Evolutionary conservation across 345 rosid genomes (phyloP), one percentile per base, ranked within the genome.

Genomic region (Carallia brachiata): DNA sequence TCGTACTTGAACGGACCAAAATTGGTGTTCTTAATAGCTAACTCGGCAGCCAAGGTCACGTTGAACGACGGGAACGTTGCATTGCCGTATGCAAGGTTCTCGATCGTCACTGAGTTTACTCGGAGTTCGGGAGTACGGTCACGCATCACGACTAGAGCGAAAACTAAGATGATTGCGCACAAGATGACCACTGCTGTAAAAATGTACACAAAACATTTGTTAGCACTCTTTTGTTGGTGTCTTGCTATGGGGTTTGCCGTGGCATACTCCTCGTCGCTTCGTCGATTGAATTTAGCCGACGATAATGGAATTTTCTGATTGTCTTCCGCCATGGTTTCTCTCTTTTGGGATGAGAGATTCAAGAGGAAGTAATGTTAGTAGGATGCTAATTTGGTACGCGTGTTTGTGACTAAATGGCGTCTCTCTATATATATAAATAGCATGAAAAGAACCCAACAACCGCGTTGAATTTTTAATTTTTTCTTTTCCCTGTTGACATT

Each of bases 161-260:
- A 70, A 5, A 75, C 69, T 13, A 90, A 66, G 16, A 66, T 53
- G 19, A 72, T 36, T 7, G 83, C 75, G 66, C 79, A 47, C 3
- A 73, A 37, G 52, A 81, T 52, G 23, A 84, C 89, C 39, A 85
- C 12, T 47, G 47, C 31, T 15, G 77, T 68, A 15, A 90, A 80
- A 32, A 70, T 9, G 48, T 84, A 84, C 0, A 86, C 81, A 4
- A 83, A 62, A 56, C 82, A 81, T 65, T 90, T 90, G 28, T 85
- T 82, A n/a, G 77, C 63, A 34, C 53, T 39, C 18, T 73, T 61
- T 36, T 7, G 36, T 1, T 36, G 60, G 1, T 10, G 34, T 6
- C 64, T 13, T 19, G 55, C 28, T 67, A 62, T 59, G 23, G 3
- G 68, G 48, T 52, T 69, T 0, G 48, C 2, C 1, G 66, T 30